phyloP scores from a whole-genome alignment of 23 red algal genomes.

The Chondrus crispus region DNA sequence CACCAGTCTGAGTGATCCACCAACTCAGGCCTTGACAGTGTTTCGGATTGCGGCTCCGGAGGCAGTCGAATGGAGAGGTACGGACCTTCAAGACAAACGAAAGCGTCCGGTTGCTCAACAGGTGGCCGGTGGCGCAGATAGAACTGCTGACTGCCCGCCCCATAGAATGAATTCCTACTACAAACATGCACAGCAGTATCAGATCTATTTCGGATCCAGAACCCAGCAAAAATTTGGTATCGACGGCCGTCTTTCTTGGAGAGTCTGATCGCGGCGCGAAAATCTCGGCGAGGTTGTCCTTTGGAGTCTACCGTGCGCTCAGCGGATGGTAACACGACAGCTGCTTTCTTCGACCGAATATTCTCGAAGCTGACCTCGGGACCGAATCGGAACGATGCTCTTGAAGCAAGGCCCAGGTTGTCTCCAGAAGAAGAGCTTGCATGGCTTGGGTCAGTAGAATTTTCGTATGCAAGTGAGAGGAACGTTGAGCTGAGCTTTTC shows the following conservation, averaged over 20 bases:
- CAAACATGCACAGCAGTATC: constrained; percentile 29
- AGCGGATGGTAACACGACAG: constrained; percentile 4
- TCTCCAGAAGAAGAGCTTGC: neutral
- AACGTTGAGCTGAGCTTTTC: constrained; percentile 25
- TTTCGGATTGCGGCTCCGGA: neutral
- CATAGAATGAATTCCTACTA: constrained; percentile 47
- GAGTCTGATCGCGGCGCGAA: neutral
- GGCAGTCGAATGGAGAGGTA: constrained; percentile 21
- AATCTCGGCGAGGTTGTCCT: neutral
- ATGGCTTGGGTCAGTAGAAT: neutral
- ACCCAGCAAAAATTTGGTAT: constrained; percentile 37
- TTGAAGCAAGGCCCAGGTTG: neutral
- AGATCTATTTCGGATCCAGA: constrained; percentile 84
- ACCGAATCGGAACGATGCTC: constrained; percentile 1
- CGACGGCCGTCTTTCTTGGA: neutral
- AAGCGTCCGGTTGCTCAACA: constrained; percentile 16
- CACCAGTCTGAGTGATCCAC: constrained; percentile 42
- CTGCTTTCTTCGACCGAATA: neutral
- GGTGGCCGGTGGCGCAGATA: constrained; percentile 47
- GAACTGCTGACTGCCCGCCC: constrained; percentile 3
- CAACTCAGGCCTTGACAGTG: neutral
- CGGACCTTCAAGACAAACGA: constrained; percentile 55
- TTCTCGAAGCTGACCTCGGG: constrained; percentile 1
- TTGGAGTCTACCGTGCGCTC: neutral
- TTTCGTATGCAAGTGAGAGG: constrained; percentile 56